These are phyloP conservation scores for grape (Vitis vinifera) DNA, from an alignment of 164 flowering plant genomes.

Conservation along the genomic window DNA sequence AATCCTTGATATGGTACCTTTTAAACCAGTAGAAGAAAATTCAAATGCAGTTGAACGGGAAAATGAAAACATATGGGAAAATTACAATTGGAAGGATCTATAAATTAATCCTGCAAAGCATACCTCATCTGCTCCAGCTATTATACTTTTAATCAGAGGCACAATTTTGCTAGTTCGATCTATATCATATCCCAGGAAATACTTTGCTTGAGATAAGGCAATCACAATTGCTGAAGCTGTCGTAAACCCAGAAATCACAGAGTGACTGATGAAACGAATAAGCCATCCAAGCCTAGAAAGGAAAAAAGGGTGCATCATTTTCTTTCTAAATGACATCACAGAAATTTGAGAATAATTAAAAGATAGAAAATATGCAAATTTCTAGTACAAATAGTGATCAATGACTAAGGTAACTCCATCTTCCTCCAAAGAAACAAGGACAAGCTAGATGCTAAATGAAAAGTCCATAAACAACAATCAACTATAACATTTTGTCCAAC, in stretches of 20 bases:
- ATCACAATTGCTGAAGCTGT: constrained; percentile 93
- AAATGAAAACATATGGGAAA: neutral
- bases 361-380: neutral
- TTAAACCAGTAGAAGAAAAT: neutral
- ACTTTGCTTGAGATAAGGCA: constrained; percentile 91
- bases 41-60: neutral
- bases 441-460: no score
- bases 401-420: neutral
- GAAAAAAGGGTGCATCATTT: neutral
- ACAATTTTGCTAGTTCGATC: constrained; percentile 82
- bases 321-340: neutral
- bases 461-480: no score
- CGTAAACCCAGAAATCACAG: constrained; percentile 98
- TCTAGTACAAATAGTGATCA: neutral
- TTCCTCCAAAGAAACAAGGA: neutral
- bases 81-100: neutral
- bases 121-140: constrained; percentile 76
- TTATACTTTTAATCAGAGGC: constrained; percentile 75
- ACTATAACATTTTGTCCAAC: no score
- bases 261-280: constrained; percentile 91
- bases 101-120: constrained; percentile 6
- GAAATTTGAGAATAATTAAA: neutral
- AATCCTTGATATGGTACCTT: neutral
- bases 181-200: constrained; percentile 85
- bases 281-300: constrained; percentile 89